Percentiles rank a stretch among this genome's conserved stretches.
These are phyloP conservation scores for Sarcodon sp. DNA, from an alignment of 768 basidiomycete genomes.

Conservation along the genomic window DNA sequence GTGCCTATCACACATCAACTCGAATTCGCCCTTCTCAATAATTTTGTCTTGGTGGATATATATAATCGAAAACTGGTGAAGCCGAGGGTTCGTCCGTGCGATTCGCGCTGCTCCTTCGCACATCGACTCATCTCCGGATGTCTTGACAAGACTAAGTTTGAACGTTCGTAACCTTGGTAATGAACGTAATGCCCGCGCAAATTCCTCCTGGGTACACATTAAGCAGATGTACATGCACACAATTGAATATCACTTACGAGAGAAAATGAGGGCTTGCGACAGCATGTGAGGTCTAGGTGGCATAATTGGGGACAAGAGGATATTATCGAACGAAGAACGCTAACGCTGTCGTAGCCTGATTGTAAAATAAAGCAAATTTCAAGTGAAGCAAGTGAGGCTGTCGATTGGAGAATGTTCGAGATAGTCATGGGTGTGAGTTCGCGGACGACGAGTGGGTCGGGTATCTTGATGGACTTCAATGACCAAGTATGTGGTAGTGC, in stretches of 20 bases:
- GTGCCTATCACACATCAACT: constrained; percentile 46
- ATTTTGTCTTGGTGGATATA: constrained; percentile 35
- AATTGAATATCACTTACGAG: constrained; percentile 30
- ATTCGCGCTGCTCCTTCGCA: constrained; percentile 46
- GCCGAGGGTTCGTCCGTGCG: constrained; percentile 52
- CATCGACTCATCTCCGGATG: constrained; percentile 51
- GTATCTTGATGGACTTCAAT: constrained; percentile 45
- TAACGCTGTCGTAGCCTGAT: constrained; percentile 57
- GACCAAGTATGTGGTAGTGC: constrained; percentile 25
- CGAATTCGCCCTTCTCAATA: constrained; percentile 37
- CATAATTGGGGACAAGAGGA: constrained; percentile 51
- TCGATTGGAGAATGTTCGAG: constrained; percentile 41
- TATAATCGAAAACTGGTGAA: constrained; percentile 49
- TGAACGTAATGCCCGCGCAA: constrained; percentile 48
- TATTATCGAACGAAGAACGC: constrained; percentile 53
- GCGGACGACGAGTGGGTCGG: constrained; percentile 54
- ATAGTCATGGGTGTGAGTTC: constrained; percentile 55
- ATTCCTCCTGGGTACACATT: constrained; percentile 32
- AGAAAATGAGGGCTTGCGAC: constrained; percentile 60
- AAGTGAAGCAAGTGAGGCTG: constrained; percentile 43
- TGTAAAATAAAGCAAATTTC: constrained; percentile 59
- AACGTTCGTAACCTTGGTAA: constrained; percentile 55
- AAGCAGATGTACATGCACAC: background rate
- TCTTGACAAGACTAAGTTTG: constrained; percentile 50
- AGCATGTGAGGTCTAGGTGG: constrained; percentile 53